phyloP scores from a whole-genome alignment of 768 basidiomycete genomes.

The Rhodosporidiobolus sp. region DNA sequence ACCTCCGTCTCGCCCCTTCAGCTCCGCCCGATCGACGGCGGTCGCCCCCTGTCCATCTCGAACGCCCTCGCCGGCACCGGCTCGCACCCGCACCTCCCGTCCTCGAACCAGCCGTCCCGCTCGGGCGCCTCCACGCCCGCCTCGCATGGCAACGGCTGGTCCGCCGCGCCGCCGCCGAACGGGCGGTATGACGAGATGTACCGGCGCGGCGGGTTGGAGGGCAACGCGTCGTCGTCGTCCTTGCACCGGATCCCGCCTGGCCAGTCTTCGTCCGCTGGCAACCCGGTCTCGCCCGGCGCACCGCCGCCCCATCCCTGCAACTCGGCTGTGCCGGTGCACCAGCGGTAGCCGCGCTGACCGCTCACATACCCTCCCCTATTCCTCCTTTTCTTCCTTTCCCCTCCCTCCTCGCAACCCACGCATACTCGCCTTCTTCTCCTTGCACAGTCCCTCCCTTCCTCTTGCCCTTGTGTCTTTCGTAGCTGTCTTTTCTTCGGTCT shows the following conservation, averaged over 20 bases:
- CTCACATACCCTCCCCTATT: neutral
- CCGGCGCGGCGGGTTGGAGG: slow-evolving; percentile 11
- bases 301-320: neutral
- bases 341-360: neutral
- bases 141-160: neutral
- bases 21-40: slow-evolving; percentile 12
- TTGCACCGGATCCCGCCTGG: neutral
- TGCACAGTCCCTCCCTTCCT: too few relatives aligned
- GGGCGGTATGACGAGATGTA: neutral
- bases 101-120: slow-evolving; percentile 5
- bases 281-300: neutral
- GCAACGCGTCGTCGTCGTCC: neutral
- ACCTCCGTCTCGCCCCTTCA: slow-evolving; percentile 16
- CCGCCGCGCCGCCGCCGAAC: neutral
- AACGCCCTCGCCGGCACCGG: slow-evolving; percentile 6
- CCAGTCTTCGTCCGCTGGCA: neutral
- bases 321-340: neutral
- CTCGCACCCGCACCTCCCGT: slow-evolving; percentile 13
- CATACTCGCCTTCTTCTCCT: neutral
- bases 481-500: neutral
- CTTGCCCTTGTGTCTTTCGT: neutral
- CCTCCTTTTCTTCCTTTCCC: neutral
- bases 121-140: neutral
- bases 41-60: slow-evolving; percentile 17
- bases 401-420: too few relatives aligned